A percentile compares a stretch with the other conserved stretches of the same genome.
Evolutionary conservation across 192 early-diverging fungal genomes (phyloP).

Genomic region (Linnemannia schmuckeri): DNA sequence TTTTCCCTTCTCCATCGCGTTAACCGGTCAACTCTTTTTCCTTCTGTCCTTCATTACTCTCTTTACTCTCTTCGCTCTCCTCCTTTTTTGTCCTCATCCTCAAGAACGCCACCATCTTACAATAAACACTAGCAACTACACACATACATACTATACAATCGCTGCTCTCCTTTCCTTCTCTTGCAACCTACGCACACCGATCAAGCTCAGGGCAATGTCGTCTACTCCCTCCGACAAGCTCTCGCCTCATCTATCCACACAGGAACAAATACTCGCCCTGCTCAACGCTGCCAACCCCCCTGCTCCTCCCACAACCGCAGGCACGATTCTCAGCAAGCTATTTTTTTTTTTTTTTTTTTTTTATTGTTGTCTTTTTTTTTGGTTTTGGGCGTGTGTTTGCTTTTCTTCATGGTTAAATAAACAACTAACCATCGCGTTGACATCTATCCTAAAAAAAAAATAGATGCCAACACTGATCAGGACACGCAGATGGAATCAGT

Average conservation of each 20-base stretch:
- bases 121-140: neutral
- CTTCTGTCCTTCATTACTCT: too few relatives aligned
- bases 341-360: neutral
- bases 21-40: too few relatives aligned
- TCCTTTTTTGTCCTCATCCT: neutral
- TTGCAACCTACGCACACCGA: neutral
- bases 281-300: neutral
- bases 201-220: neutral
- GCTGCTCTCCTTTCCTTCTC: neutral
- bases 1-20: neutral
- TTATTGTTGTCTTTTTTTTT: neutral
- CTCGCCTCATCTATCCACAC: neutral
- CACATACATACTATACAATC: neutral
- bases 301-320: neutral
- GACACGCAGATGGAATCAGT: neutral
- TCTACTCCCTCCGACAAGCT: neutral
- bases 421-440: neutral
- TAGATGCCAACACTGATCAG: neutral
- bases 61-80: neutral
- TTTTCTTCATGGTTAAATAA: neutral
- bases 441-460: neutral
- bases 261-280: slow-evolving; percentile 2
- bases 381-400: too few relatives aligned
- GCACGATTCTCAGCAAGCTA: neutral
- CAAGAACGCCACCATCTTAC: neutral